A percentile compares a stretch with the other conserved stretches of the same genome.
Evolutionary conservation across 306 rosid species (phyloP).

Genomic region (Malus domestica): DNA sequence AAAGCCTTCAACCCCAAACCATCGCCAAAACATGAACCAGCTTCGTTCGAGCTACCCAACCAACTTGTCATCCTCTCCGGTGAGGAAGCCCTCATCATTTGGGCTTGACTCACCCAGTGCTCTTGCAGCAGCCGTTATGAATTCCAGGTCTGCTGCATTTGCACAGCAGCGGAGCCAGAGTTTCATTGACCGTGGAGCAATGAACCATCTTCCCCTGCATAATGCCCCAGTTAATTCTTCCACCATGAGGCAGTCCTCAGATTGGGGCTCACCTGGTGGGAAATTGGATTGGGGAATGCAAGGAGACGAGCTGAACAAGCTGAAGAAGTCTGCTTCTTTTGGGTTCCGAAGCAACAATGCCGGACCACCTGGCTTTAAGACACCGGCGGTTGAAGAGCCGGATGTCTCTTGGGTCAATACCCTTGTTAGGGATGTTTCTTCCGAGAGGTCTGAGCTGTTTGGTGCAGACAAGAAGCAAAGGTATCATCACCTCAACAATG

Average conservation of each 20-base stretch:
- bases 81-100: conserved; percentile 51
- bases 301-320: conserved; percentile 84
- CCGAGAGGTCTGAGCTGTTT: conserved; percentile 36
- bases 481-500: conserved; percentile 50
- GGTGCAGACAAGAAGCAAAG: conserved; percentile 39
- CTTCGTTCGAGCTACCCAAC: conserved; percentile 84
- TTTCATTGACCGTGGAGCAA: conserved; percentile 78
- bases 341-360: conserved; percentile 57
- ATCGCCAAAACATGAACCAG: conserved; percentile 86
- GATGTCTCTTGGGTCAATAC: conserved; percentile 97
- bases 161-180: conserved; percentile 96
- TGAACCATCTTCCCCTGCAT: conserved; percentile 35
- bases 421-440: conserved; percentile 69
- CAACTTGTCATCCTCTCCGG: conserved; percentile 68
- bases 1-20: conserved; percentile 51
- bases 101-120: conserved; percentile 82
- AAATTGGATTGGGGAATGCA: conserved; percentile 86
- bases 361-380: conserved; percentile 18
- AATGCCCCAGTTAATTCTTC: conserved; percentile 51
- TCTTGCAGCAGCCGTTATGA: conserved; percentile 92
- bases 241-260: conserved; percentile 58
- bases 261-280: conserved; percentile 82
- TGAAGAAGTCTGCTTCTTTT: conserved; percentile 88
- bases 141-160: conserved; percentile 82
- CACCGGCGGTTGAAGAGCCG: conserved; percentile 50